A percentile compares a stretch with the other conserved stretches of the same genome.
Conservation (phyloP, 2,329 filamentous ascomycete genomes). For the Nannizziopsis barbatae region DNA sequence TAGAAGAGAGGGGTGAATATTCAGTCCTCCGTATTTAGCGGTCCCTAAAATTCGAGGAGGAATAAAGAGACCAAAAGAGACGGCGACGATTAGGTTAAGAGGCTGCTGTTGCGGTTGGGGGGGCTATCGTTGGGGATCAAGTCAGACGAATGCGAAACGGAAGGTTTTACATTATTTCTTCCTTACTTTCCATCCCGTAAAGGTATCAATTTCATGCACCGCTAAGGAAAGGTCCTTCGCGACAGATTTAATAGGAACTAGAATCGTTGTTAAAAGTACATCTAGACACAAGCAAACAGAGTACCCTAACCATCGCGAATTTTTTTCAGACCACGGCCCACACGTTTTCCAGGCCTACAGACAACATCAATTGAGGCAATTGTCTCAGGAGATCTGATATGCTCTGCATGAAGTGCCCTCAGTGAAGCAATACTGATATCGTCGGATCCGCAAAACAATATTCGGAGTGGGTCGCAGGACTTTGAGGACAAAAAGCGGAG, state of each 20-base stretch:
- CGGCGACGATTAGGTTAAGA: slow-evolving; percentile 74
- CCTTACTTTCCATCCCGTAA: slow-evolving; percentile 66
- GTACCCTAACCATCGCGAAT: slow-evolving; percentile 48
- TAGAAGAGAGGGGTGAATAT: slow-evolving; percentile 84
- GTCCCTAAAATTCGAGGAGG: slow-evolving; percentile 60
- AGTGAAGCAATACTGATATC: slow-evolving; percentile 75
- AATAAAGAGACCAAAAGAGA: slow-evolving; percentile 88
- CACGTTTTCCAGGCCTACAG: slow-evolving; percentile 65
- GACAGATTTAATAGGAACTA: slow-evolving; percentile 61
- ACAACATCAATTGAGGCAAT: slow-evolving; percentile 77
- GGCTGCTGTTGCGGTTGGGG: slow-evolving; percentile 37
- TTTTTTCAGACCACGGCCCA: slow-evolving; percentile 60
- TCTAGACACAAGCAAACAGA: neutral
- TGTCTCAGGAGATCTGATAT: slow-evolving; percentile 40
- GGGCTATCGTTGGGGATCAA: slow-evolving; percentile 34
- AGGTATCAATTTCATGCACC: slow-evolving; percentile 68
- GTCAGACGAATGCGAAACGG: slow-evolving; percentile 16
- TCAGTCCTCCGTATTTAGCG: slow-evolving; percentile 74
- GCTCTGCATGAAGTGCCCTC: slow-evolving; percentile 54
- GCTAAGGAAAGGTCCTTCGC: slow-evolving; percentile 54
- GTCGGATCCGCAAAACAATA: slow-evolving; percentile 92
- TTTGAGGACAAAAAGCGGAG: slow-evolving; percentile 23
- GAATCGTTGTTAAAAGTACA: neutral
- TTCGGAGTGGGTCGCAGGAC: slow-evolving; percentile 51
- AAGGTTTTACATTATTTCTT: neutral